Evolutionary conservation across 176 grass and related monocot species (phyloP), one percentile per base, ranked within the genome.

Genomic region (Puccinellia tenuiflora): DNA sequence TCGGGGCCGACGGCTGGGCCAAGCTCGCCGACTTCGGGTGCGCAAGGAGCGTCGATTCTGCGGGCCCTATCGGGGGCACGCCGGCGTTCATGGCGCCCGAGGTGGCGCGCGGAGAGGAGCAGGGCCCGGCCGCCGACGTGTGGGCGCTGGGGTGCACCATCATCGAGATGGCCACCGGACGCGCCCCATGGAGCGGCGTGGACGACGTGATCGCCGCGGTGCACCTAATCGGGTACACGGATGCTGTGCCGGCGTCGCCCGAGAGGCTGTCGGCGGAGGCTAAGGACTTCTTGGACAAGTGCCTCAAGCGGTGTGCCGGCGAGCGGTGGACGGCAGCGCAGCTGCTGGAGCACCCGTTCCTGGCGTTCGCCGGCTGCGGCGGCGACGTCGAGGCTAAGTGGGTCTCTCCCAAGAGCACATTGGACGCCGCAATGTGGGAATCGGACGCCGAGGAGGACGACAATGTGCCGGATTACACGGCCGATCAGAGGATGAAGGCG

Each of bases 51-150:
- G 43, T 13, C 1, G 80, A 21, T 0, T 43, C 67, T 7, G 38
- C 9, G 42, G 53, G 55, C 17, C 50, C 88, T 39, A 48, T 95
- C 46, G 82, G 91, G 3, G 96, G 96, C 20, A 98, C 92, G 5
- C 92, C 91, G 79, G 84, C 94, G 83, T 98, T 95, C 87, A 95
- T 98, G 96, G 90, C 96, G 16, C 96, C 96, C 5, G 96, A 98
- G 86, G 96, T 93, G 37, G 92, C 76, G 9, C 87, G 96, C 51
- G 92, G 92, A 29, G 92, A 98, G 72, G 92, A 88, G 86, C 90
- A 93, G 82, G 85, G 92, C 1, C 84, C 77, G 6, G 70, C 81
- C 4, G 95, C 92, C 73, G 92, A 98, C 54, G 86, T 98, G 9
- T 98, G 92, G 95, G 92, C 95, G 7, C 86, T 94, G 2, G 95